These are phyloP conservation scores for Venturiaceae sp. DNA, from an alignment of 2,329 filamentous ascomycete genomes.

Conservation along the genomic window DNA sequence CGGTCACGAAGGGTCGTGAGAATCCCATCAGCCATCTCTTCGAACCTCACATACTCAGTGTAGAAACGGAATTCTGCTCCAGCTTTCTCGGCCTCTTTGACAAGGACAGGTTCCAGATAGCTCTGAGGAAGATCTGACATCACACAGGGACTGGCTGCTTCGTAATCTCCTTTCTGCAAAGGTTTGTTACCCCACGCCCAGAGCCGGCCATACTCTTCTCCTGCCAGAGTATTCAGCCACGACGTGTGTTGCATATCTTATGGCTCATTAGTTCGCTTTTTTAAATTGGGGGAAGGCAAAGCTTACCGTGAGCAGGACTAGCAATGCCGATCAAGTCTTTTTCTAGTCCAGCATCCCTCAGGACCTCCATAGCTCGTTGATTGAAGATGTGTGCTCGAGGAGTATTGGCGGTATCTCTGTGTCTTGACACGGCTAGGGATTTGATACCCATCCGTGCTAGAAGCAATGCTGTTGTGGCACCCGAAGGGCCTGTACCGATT, in stretches of 20 bases:
- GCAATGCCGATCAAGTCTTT: no score
- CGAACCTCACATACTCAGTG: slow-evolving; percentile 11
- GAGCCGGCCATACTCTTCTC: slow-evolving; percentile 33
- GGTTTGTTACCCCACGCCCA: slow-evolving; percentile 34
- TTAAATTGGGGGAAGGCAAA: no score
- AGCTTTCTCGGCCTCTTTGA: not conserved
- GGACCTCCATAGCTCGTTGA: no score
- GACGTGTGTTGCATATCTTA: slow-evolving; percentile 30
- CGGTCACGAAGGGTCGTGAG: not conserved
- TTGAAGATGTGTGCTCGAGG: no score
- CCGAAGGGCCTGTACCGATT: no score
- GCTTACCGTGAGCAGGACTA: no score
- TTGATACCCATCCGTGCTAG: no score
- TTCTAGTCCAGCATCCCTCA: no score
- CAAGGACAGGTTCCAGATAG: not conserved
- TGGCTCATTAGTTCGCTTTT: no score
- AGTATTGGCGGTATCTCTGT: no score
- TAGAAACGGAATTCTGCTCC: slow-evolving; percentile 20
- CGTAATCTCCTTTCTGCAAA: slow-evolving; percentile 28
- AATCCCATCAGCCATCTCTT: not conserved
- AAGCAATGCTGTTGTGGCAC: no score
- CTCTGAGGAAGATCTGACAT: slow-evolving; percentile 31
- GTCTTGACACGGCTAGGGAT: no score
- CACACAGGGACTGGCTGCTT: slow-evolving; percentile 29
- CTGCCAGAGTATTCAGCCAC: slow-evolving; percentile 34